A percentile compares a stretch with the other conserved stretches of the same genome.
Evolutionary conservation across 164 flowering plant species (phyloP).

Genomic region (Euptelea pleiosperma): DNA sequence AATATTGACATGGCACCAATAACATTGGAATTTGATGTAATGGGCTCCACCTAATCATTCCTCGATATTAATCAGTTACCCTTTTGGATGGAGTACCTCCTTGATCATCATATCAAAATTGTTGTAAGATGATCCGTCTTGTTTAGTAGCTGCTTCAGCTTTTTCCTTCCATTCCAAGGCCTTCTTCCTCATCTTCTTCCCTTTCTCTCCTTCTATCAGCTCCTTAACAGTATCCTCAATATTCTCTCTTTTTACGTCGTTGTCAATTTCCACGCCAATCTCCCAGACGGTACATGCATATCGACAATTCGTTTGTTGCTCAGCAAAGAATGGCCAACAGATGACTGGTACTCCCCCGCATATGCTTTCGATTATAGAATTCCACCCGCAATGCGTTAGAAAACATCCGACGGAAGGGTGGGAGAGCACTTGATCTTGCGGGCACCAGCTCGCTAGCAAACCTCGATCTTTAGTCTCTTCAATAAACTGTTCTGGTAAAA

Average conservation of each 20-base stretch:
- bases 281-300: constrained; percentile 28
- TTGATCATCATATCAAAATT: constrained; percentile 17
- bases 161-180: constrained; percentile 19
- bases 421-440: constrained; percentile 32
- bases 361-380: constrained; percentile 36
- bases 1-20: too few species aligned
- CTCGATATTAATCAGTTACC: too few species aligned
- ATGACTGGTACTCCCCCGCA: constrained; percentile 34
- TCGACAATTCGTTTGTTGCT: constrained; percentile 33
- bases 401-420: constrained; percentile 38
- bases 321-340: constrained; percentile 40
- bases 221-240: constrained; percentile 21
- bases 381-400: constrained; percentile 46
- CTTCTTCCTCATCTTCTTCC: constrained; percentile 12
- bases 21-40: too few species aligned
- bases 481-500: constrained; percentile 21
- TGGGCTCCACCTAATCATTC: too few species aligned
- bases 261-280: constrained; percentile 34
- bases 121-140: constrained; percentile 17
- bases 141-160: constrained; percentile 10
- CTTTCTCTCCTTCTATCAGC: constrained; percentile 32
- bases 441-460: constrained; percentile 29
- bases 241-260: constrained; percentile 26
- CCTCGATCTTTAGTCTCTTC: constrained; percentile 28
- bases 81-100: constrained; percentile 4